Evolutionary conservation across 2,329 filamentous ascomycete genomes (phyloP).

Genomic region (Paraphaeosphaeria minitans): DNA sequence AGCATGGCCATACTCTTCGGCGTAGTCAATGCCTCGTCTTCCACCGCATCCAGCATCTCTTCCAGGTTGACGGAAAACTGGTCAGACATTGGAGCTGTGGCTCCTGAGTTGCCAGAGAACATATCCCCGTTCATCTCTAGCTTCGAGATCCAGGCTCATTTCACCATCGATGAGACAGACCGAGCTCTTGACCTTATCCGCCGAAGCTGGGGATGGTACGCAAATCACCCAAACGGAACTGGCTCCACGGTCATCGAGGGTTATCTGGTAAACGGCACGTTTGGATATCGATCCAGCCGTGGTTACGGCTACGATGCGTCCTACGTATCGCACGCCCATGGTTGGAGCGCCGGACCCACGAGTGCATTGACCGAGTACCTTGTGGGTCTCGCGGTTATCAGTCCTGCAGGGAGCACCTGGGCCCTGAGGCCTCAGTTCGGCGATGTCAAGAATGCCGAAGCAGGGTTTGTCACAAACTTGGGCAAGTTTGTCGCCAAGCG

Average conservation of each 20-base stretch:
- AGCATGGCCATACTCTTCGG: conserved; percentile 59
- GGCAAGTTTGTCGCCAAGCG: conserved; percentile 50
- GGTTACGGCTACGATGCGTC: conserved; percentile 58
- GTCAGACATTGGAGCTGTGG: conserved; percentile 60
- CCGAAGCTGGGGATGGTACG: conserved; percentile 65
- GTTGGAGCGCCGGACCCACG: conserved; percentile 48
- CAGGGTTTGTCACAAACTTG: conserved; percentile 54
- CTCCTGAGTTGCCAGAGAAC: conserved; percentile 63
- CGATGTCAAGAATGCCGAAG: conserved; percentile 50
- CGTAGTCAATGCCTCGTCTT: conserved; percentile 43
- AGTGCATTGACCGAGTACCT: conserved; percentile 48
- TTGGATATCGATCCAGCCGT: conserved; percentile 59
- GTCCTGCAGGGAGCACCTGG: conserved; percentile 50
- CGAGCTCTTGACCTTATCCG: conserved; percentile 63
- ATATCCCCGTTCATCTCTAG: conserved; percentile 64
- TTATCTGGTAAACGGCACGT: conserved; percentile 61
- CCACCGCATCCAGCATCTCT: conserved; percentile 50
- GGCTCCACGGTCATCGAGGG: conserved; percentile 65
- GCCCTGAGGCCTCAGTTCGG: conserved; percentile 52
- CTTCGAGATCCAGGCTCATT: conserved; percentile 64
- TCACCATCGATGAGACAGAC: conserved; percentile 53
- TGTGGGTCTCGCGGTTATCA: conserved; percentile 51
- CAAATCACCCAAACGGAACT: conserved; percentile 62
- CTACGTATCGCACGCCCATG: conserved; percentile 52
- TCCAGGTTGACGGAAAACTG: conserved; percentile 57